Evolutionary conservation across 2,329 filamentous ascomycete genomes (phyloP), one percentile per base, ranked within the genome.

Genomic region (Colletotrichum sp.): DNA sequence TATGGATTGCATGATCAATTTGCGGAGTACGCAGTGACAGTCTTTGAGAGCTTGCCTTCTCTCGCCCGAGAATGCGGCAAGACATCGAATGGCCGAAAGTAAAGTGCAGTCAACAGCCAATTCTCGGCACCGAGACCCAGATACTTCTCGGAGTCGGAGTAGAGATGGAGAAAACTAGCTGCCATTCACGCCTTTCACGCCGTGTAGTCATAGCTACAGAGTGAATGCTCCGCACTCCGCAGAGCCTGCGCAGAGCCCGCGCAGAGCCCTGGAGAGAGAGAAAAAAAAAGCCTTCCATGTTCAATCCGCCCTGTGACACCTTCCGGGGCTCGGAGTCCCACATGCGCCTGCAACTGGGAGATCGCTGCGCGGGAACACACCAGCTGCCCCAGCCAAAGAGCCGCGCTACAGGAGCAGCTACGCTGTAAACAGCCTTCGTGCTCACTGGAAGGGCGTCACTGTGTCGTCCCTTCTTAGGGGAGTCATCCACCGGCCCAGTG

Each of bases 391-490:
- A 48, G 43, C 43, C 6, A 48, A n/a, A 48, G 43, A 48, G 43
- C 59, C 28, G 18, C 59, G 32, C 21, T 39, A n/a, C 36, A 30
- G 30, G 13, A 72, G 16, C 32, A 48, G 9, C 63, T 65, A 36
- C 28, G 34, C 36, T 55, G 57, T 32, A 36, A 43, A 43, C 61
- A 55, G 14, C n/a, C 13, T n/a, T 28, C 57, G 39, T 43, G 39
- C 43, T 73, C 59, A 74, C 61, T 55, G 34, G 72, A 72, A 75
- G 72, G 72, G 68, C 72, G 72, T 75, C 68, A 55, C 48, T 55
- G 61, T 61, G 61, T 55, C 52, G 52, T 39, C 21, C 21, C 21
- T 16, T 39, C 21, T 30, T 28, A n/a, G 16, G 32, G 52, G 32
- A 68, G 32, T 68, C 48, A 66, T 34, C 57, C 55, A 39, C 39